phyloP scores from a whole-genome alignment of 2,329 filamentous ascomycete genomes.

The Fusarium sp. region DNA sequence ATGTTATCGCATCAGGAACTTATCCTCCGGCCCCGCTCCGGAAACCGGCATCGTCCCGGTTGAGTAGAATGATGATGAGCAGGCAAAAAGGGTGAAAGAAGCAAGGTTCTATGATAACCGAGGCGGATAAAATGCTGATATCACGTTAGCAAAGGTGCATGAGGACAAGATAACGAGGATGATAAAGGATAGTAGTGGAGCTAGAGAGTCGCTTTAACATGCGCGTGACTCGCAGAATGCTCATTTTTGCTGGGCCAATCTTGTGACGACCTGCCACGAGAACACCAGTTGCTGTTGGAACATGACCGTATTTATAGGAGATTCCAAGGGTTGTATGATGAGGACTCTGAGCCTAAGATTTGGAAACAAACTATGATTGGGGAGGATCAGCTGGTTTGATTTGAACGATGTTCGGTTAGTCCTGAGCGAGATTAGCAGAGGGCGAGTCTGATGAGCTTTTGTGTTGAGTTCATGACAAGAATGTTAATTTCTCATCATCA shows the following conservation, averaged over 20 bases:
- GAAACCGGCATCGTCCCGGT: slow-evolving; percentile 28
- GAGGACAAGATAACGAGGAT: slow-evolving; percentile 18
- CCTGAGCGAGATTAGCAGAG: background rate
- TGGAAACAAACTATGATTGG: background rate
- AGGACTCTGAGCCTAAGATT: too few species aligned
- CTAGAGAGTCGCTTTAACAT: background rate
- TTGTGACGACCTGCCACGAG: slow-evolving; percentile 28
- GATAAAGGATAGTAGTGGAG: slow-evolving; percentile 23
- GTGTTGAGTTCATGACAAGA: too few species aligned
- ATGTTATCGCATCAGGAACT: background rate
- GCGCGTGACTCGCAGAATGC: slow-evolving; percentile 29
- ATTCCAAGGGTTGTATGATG: background rate
- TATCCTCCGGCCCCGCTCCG: slow-evolving; percentile 11
- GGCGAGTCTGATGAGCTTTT: background rate
- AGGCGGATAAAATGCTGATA: slow-evolving; percentile 24
- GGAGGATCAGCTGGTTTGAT: background rate
- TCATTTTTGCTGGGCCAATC: slow-evolving; percentile 17
- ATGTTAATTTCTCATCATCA: too few species aligned
- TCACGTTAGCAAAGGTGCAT: slow-evolving; percentile 33
- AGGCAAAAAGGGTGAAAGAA: background rate
- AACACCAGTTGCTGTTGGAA: background rate
- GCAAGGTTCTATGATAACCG: slow-evolving; percentile 15
- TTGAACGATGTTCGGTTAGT: background rate
- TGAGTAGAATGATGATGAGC: slow-evolving; percentile 13
- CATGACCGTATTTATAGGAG: background rate